phyloP scores from a whole-genome alignment of 345 rosid species.

The Noccaea bulbosa region DNA sequence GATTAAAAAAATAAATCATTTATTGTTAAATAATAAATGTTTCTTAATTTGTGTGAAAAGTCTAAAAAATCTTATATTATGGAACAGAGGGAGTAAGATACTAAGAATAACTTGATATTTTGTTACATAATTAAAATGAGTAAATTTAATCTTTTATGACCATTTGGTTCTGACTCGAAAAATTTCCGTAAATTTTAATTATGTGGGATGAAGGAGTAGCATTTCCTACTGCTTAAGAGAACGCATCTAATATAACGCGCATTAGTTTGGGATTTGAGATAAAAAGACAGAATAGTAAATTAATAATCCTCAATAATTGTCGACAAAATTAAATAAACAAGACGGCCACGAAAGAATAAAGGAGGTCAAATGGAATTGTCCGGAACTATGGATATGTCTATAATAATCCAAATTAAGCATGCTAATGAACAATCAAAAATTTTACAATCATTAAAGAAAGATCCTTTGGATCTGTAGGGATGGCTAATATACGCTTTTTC shows the following conservation, averaged over 20 bases:
- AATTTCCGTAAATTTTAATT: too few species aligned
- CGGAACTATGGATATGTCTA: slow-evolving; percentile 3
- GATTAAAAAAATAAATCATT: too few species aligned
- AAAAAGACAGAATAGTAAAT: background rate
- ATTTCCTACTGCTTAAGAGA: slow-evolving; percentile 21
- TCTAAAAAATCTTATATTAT: too few species aligned
- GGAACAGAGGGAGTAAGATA: too few species aligned
- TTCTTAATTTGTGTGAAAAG: too few species aligned
- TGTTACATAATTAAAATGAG: too few species aligned
- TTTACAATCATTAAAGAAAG: slow-evolving; percentile 33
- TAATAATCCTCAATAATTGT: slow-evolving; percentile 29
- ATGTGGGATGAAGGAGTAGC: background rate
- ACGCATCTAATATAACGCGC: slow-evolving; percentile 3
- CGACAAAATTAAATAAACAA: slow-evolving; percentile 13
- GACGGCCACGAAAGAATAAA: slow-evolving; percentile 37
- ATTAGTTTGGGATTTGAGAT: background rate
- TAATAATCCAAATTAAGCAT: slow-evolving; percentile 30
- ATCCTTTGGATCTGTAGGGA: slow-evolving; percentile 44
- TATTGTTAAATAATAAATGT: too few species aligned
- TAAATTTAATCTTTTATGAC: too few species aligned
- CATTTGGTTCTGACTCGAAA: too few species aligned
- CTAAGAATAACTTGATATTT: too few species aligned
- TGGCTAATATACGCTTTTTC: slow-evolving; percentile 24
- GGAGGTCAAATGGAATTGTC: slow-evolving; percentile 37
- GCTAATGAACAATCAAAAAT: slow-evolving; percentile 33